phyloP scores from a whole-genome alignment of 352 stramenopile species.

The Phytophthora tentaculata region DNA sequence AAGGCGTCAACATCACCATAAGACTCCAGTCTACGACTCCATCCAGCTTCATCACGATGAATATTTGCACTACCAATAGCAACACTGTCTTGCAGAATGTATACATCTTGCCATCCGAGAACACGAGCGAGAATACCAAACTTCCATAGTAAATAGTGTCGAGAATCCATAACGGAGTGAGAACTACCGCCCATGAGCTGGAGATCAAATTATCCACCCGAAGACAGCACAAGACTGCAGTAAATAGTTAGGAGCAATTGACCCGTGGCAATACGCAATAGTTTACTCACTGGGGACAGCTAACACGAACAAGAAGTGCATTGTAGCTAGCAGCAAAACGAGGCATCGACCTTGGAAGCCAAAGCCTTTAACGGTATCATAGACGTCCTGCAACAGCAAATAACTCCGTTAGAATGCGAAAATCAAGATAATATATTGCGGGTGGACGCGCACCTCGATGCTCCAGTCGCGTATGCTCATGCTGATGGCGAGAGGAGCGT shows the following conservation, averaged over 20 bases:
- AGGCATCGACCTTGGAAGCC: slow-evolving; percentile 38
- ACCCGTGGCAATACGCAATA: background rate
- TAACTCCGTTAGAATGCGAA: slow-evolving; percentile 4
- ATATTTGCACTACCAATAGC: slow-evolving; percentile 74
- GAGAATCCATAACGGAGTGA: slow-evolving; percentile 36
- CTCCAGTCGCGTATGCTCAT: slow-evolving; percentile 34
- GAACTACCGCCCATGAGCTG: slow-evolving; percentile 24
- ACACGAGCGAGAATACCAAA: slow-evolving; percentile 25
- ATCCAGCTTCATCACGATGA: slow-evolving; percentile 81
- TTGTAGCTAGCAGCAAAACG: slow-evolving; percentile 29
- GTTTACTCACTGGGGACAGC: slow-evolving; percentile 26
- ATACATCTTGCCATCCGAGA: slow-evolving; percentile 32
- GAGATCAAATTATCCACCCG: slow-evolving; percentile 29
- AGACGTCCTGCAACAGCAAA: slow-evolving; percentile 22
- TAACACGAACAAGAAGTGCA: slow-evolving; percentile 32
- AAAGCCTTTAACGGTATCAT: slow-evolving; percentile 34
- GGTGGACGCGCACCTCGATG: slow-evolving; percentile 12
- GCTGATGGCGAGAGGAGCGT: background rate
- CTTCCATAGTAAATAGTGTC: slow-evolving; percentile 36
- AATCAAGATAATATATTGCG: background rate
- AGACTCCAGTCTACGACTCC: slow-evolving; percentile 61
- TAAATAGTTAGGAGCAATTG: background rate
- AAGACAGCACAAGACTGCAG: slow-evolving; percentile 40
- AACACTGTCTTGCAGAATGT: slow-evolving; percentile 62
- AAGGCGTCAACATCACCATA: slow-evolving; percentile 66